Base-by-base conservation (phyloP, 2,329 filamentous ascomycete species). In the Sclerotinia trifoliorum region DNA sequence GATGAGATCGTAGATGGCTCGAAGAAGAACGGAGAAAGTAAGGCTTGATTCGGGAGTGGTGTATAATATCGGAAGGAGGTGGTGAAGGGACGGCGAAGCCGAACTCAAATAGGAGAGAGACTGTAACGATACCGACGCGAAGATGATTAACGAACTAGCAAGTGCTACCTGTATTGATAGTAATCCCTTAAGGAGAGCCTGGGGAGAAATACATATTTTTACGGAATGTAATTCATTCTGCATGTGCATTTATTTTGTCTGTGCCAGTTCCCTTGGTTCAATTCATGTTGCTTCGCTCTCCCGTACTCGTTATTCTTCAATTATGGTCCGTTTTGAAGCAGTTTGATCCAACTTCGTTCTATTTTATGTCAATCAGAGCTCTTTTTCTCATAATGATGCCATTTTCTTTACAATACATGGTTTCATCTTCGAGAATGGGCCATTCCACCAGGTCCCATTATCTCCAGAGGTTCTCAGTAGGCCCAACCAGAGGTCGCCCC, bases 1-100 rank as follows among this genome's bases (percentile, higher is more conserved):
- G 89, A 92, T 71, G 85, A 86, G 74, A 80, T 82, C 48, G 81
- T 79, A 63, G 73, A 73, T 13, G 79, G 79, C 46, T 79, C 67
- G 56, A 79, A 79, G 42, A 80, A 76, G 67, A 81, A 81, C 6
- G 52, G 21, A 7, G 48, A 68, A n/a, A 66, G 67, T 21, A 68
- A 68, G 54, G 65, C 49, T 26, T 68, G 3, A 69, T 39, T 13
- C 11, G 21, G 46, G 24, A 11, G 46, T 63, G 19, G 13, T 24
- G 29, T 32, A 42, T 52, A 21, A 57, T 57, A 57, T 35, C 7
- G 1, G 29, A 44, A 10, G 11, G 17, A 10, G 56, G 19, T 46
- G 17, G 3, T 13, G 13, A 32, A 13, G 21, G 29, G 13, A 19
- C 5, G 49, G 49, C 48, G 55, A 42, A 24, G 21, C 5, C 54